phyloP scores from a whole-genome alignment of 2,329 filamentous ascomycete genomes.

The Aspergillus pseudonomiae region DNA sequence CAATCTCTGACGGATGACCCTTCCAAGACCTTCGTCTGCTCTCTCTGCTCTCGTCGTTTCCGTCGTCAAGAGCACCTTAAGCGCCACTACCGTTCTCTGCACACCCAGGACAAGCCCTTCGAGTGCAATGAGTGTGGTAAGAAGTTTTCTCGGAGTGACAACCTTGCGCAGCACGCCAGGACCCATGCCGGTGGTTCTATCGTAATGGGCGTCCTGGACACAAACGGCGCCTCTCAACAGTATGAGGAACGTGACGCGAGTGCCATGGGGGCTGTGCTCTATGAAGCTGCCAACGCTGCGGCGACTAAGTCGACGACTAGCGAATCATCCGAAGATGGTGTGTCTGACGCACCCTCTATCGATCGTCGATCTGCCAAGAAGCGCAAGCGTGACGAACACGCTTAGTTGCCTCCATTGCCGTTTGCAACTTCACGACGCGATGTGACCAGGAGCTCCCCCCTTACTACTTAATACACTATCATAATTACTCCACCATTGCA shows the following conservation, averaged over 20 bases:
- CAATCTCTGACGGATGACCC: slow-evolving; percentile 97
- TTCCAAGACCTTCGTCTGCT: slow-evolving; percentile 97
- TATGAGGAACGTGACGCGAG: slow-evolving; percentile 62
- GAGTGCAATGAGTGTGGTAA: slow-evolving; percentile 97
- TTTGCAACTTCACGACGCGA: slow-evolving; percentile 37
- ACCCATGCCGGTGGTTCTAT: slow-evolving; percentile 91
- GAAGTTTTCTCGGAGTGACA: slow-evolving; percentile 98
- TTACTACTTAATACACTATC: slow-evolving; percentile 35
- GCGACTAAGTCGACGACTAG: slow-evolving; percentile 60
- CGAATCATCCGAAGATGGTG: slow-evolving; percentile 45
- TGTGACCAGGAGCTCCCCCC: slow-evolving; percentile 44
- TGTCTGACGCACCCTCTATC: slow-evolving; percentile 32
- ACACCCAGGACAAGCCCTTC: slow-evolving; percentile 98
- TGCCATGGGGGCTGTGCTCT: slow-evolving; percentile 75
- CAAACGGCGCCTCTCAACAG: slow-evolving; percentile 58
- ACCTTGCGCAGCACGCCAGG: slow-evolving; percentile 91
- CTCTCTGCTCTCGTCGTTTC: slow-evolving; percentile 95
- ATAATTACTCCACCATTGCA: slow-evolving; percentile 26
- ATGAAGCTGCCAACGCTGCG: slow-evolving; percentile 75
- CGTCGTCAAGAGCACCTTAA: slow-evolving; percentile 97
- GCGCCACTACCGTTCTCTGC: slow-evolving; percentile 96
- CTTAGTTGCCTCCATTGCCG: slow-evolving; percentile 46
- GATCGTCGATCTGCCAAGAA: slow-evolving; percentile 68
- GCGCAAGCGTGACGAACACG: slow-evolving; percentile 70
- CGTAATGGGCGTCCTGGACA: slow-evolving; percentile 84